phyloP scores from a whole-genome alignment of 768 basidiomycete species.

The Collybia sp. region DNA sequence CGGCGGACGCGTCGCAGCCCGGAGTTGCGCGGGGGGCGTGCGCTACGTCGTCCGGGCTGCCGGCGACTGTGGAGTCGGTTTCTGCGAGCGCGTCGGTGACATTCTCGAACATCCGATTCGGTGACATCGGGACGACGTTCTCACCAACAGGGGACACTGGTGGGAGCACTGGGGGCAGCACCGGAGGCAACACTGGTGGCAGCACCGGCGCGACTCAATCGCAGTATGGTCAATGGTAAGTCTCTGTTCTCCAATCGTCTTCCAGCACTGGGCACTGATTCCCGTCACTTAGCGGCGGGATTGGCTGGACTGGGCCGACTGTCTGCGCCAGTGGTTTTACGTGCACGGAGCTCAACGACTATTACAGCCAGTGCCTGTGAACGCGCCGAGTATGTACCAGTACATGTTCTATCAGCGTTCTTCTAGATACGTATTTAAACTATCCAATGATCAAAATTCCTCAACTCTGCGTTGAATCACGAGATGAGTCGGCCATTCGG shows the following conservation, averaged over 20 bases:
- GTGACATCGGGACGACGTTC: conserved; percentile 8
- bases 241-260: background rate
- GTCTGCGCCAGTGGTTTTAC: conserved; percentile 21
- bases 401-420: too few relatives aligned
- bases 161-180: background rate
- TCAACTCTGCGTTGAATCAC: too few relatives aligned
- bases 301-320: conserved; percentile 25
- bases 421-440: too few relatives aligned
- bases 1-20: conserved; percentile 1
- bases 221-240: conserved; percentile 33
- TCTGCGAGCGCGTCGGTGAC: conserved; percentile 6
- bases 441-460: too few relatives aligned
- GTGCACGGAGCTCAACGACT: conserved; percentile 20
- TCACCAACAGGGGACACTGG: background rate
- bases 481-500: too few relatives aligned
- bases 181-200: conserved; percentile 5
- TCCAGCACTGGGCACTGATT: background rate
- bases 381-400: background rate
- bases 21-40: conserved; percentile 5
- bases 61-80: conserved; percentile 7
- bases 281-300: conserved; percentile 17
- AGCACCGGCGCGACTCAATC: conserved; percentile 22
- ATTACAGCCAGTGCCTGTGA: conserved; percentile 28
- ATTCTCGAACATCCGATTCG: conserved; percentile 7
- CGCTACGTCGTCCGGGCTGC: conserved; percentile 19